phyloP scores from a whole-genome alignment of 495 filamentous ascomycete species.

The Tuber aestivum region DNA sequence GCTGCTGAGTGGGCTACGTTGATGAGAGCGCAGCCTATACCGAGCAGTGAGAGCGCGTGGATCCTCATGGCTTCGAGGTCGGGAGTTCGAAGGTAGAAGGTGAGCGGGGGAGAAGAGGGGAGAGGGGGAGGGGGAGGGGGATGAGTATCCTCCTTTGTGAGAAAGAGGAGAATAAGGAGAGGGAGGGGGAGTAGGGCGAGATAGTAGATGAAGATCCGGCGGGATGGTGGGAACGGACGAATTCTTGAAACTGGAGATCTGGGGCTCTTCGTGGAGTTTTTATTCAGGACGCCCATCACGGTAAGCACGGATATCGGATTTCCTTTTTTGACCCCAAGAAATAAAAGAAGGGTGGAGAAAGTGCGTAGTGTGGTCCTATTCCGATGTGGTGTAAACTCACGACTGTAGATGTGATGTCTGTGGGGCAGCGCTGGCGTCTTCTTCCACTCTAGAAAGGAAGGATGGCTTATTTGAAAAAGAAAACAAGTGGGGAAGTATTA shows the following conservation, averaged over 20 bases:
- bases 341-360: conserved; percentile 1
- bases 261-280: not conserved
- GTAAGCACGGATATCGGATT: not conserved
- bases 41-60: not conserved
- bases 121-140: not conserved
- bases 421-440: not conserved
- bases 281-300: not conserved
- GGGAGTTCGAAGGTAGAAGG: not conserved
- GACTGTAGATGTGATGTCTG: not conserved
- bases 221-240: not conserved
- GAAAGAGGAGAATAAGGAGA: not conserved
- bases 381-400: not conserved
- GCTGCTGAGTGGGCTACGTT: not conserved
- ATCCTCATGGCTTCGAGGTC: not conserved
- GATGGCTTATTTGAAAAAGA: not conserved
- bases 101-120: not conserved
- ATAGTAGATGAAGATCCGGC: not conserved
- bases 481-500: not conserved
- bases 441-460: not conserved
- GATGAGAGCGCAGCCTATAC: not conserved
- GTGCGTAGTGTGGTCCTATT: not conserved
- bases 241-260: not conserved
- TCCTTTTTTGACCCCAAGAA: not conserved
- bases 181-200: not conserved
- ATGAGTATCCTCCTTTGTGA: not conserved